Percentiles rank a stretch among this genome's conserved stretches.
These are phyloP conservation scores for Vickermania spadyakhi DNA, from an alignment of 208 protist species.

Conservation along the genomic window DNA sequence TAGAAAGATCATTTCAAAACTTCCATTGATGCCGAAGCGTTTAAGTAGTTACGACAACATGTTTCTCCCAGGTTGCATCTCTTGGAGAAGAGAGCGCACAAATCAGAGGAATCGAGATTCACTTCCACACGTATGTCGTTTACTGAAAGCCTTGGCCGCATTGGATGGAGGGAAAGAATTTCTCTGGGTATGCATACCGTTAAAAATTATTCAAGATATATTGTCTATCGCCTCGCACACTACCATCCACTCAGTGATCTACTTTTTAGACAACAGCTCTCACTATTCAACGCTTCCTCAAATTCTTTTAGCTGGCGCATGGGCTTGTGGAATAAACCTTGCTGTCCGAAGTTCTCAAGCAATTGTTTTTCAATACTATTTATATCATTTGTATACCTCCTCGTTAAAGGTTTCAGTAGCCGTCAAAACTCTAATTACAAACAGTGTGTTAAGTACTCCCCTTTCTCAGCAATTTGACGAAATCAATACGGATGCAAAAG, in stretches of 20 bases:
- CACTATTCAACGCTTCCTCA: conserved; percentile 2
- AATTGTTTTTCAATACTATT: conserved; percentile 59
- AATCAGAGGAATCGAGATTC: background rate
- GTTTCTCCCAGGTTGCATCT: background rate
- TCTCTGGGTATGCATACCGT: conserved; percentile 45
- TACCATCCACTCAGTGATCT: conserved; percentile 35
- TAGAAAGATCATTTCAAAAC: background rate
- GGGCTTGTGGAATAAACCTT: conserved; percentile 34
- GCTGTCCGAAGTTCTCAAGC: conserved; percentile 34
- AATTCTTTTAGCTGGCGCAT: conserved; percentile 11
- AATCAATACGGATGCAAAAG: background rate
- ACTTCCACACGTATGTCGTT: background rate
- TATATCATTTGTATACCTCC: conserved; percentile 46
- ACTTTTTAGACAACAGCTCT: conserved; percentile 30
- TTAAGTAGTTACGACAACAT: background rate
- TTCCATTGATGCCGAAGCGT: background rate
- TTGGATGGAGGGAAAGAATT: conserved; percentile 16
- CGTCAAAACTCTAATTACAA: conserved; percentile 36
- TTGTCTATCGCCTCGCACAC: conserved; percentile 32
- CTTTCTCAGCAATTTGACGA: background rate
- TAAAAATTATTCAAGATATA: conserved; percentile 46
- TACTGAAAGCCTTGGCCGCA: background rate
- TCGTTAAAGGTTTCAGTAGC: conserved; percentile 40
- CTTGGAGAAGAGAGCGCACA: background rate
- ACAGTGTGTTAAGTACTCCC: background rate